Conservation (phyloP, 208 protist genomes). For the Leishmania aethiopica region DNA sequence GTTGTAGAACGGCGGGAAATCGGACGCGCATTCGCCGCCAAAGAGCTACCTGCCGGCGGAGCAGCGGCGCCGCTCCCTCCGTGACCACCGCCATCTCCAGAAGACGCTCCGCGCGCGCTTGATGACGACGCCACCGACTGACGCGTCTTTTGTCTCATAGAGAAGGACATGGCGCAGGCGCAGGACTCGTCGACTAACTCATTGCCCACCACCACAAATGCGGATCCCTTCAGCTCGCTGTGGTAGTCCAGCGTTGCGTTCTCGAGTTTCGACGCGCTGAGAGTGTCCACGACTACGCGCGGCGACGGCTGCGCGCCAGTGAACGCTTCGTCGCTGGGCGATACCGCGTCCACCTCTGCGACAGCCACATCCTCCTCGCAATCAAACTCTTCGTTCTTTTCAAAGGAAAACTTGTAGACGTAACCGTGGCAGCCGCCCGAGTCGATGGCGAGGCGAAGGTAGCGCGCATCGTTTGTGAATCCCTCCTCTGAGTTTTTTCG, state of each 20-base stretch:
- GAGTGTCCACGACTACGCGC: conserved; percentile 74
- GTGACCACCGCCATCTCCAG: not conserved
- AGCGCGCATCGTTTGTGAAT: conserved; percentile 70
- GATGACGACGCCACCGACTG: conserved; percentile 4
- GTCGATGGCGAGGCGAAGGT: conserved; percentile 83
- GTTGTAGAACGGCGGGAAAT: conserved; percentile 27
- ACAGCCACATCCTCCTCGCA: conserved; percentile 73
- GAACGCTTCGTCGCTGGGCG: conserved; percentile 17
- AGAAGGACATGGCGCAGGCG: conserved; percentile 92
- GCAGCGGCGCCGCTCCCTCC: not conserved
- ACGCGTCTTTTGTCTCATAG: conserved; percentile 53
- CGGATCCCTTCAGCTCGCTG: conserved; percentile 87
- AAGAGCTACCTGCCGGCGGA: not conserved
- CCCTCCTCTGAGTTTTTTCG: conserved; percentile 82
- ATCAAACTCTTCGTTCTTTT: conserved; percentile 46
- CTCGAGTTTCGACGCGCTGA: conserved; percentile 72
- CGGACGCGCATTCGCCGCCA: conserved; percentile 25
- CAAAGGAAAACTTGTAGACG: conserved; percentile 88
- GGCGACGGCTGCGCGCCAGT: conserved; percentile 41
- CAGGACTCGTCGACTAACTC: conserved; percentile 90
- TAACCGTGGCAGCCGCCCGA: conserved; percentile 91
- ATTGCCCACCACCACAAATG: conserved; percentile 90
- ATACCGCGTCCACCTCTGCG: conserved; percentile 55
- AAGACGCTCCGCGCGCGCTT: not conserved
- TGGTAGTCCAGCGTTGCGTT: conserved; percentile 84